Conservation (phyloP, 1,284 basidiomycete genomes). For the Ustilago esculenta region DNA sequence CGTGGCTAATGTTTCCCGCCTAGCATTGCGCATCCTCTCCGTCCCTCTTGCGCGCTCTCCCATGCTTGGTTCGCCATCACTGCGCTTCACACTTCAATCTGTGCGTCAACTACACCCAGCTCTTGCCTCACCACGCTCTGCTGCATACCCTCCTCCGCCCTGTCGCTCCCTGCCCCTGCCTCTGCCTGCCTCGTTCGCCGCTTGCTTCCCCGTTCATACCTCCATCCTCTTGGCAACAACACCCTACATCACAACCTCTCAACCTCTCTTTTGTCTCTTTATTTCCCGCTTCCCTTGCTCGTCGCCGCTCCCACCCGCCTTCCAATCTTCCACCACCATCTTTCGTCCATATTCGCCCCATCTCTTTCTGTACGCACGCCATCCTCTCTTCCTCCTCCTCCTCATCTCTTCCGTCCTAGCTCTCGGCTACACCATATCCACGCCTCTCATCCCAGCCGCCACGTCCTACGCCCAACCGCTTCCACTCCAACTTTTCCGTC, state of each 20-base stretch:
- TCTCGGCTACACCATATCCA: background rate
- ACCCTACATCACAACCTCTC: too few relatives aligned
- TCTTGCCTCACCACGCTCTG: background rate
- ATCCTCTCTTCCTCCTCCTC: background rate
- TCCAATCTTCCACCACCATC: background rate
- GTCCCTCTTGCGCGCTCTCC: background rate
- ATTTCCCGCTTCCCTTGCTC: slow-evolving; percentile 2
- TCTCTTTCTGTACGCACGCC: background rate
- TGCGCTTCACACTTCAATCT: slow-evolving; percentile 1
- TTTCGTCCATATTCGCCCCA: too few relatives aligned
- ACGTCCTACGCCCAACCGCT: background rate
- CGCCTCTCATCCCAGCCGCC: background rate
- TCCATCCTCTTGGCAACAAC: slow-evolving; percentile 7
- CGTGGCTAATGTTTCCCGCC: slow-evolving; percentile 1
- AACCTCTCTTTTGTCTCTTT: too few relatives aligned
- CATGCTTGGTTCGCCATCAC: slow-evolving; percentile 4
- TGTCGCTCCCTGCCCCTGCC: background rate
- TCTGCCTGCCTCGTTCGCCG: background rate
- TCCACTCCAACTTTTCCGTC: background rate
- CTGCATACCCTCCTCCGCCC: slow-evolving; percentile 4
- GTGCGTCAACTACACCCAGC: slow-evolving; percentile 9
- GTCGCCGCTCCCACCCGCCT: background rate
- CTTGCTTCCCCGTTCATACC: background rate
- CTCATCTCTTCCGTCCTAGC: background rate
- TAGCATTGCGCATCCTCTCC: slow-evolving; percentile 8